Conservation (phyloP, 129 eudicot species). For the Pseudognaphalium luteoalbum region DNA sequence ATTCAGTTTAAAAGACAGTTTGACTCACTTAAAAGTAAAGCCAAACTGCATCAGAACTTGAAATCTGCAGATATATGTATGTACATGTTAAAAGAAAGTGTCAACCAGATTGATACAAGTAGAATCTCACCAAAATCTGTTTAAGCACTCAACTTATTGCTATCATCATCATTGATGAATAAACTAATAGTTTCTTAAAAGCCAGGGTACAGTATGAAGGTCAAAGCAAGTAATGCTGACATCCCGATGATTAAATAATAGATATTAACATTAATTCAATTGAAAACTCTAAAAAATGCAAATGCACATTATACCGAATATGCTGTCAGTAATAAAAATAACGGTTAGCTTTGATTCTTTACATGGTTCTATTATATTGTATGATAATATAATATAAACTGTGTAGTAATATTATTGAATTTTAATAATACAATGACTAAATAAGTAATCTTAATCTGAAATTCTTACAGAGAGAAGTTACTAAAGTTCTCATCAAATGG, state of each 20-base stretch:
- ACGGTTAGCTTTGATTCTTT: conserved; percentile 26
- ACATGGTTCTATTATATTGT: background rate
- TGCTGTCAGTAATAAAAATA: background rate
- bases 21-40: background rate
- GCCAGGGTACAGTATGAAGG: conserved; percentile 27
- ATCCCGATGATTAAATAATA: conserved; percentile 16
- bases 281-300: background rate
- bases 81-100: background rate
- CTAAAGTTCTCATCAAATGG: background rate
- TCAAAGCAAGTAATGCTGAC: conserved; percentile 31
- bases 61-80: background rate
- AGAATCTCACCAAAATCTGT: conserved; percentile 5
- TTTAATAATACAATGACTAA: background rate
- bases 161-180: conserved; percentile 16
- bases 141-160: conserved; percentile 6
- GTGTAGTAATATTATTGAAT: too few relatives aligned
- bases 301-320: background rate
- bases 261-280: background rate
- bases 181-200: conserved; percentile 28
- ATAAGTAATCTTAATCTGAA: background rate
- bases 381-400: too few relatives aligned
- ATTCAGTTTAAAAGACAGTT: background rate
- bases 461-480: background rate
- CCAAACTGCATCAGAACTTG: background rate
- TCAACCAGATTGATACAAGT: conserved; percentile 9